These are phyloP conservation scores for Nicotiana sylvestris DNA, from an alignment of 257 asterid species.

Conservation along the genomic window DNA sequence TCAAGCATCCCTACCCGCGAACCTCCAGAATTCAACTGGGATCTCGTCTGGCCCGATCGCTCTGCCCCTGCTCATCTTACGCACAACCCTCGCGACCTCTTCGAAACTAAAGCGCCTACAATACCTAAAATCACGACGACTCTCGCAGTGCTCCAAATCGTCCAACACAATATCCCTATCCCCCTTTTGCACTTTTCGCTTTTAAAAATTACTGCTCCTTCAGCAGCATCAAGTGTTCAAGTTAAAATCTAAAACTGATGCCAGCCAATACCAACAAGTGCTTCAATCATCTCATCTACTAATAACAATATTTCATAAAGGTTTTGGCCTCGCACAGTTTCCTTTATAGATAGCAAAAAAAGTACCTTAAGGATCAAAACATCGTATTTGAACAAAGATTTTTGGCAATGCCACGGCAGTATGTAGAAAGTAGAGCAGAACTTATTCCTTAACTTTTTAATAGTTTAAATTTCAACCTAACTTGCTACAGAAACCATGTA, in stretches of 20 bases:
- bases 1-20: too few relatives aligned
- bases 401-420: background rate
- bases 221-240: background rate
- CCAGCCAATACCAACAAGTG: background rate
- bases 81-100: too few relatives aligned
- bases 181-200: too few relatives aligned
- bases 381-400: background rate
- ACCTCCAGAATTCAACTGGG: too few relatives aligned
- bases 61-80: too few relatives aligned
- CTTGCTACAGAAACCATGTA: background rate
- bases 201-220: background rate
- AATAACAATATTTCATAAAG: background rate
- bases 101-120: too few relatives aligned
- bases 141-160: too few relatives aligned
- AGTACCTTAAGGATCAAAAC: background rate
- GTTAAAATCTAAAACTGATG: background rate
- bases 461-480: background rate
- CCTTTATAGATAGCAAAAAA: background rate
- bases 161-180: too few relatives aligned
- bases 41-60: too few relatives aligned
- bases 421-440: background rate
- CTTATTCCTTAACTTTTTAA: background rate
- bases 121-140: too few relatives aligned
- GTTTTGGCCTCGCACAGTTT: background rate
- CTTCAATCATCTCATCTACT: background rate